Percentiles rank a stretch among this genome's conserved stretches.
Evolutionary conservation across 495 filamentous ascomycete species (phyloP).

Genomic region (Rhizodiscina lignyota): DNA sequence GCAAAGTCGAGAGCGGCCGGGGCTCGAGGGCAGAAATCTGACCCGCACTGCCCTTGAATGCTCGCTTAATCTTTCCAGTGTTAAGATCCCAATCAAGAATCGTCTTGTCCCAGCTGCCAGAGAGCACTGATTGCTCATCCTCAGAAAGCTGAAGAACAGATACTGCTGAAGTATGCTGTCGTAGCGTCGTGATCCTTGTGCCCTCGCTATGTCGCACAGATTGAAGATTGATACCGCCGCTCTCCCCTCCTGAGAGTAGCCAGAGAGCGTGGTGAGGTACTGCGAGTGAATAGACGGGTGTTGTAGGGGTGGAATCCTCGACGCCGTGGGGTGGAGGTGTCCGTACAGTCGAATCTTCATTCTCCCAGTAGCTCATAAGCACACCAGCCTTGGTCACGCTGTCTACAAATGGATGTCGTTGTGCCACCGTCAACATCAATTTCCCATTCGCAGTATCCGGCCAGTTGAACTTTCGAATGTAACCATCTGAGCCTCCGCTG

Average conservation of each 20-base stretch:
- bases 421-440: conserved; percentile 82
- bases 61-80: conserved; percentile 57
- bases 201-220: conserved; percentile 93
- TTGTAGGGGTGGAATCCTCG: conserved; percentile 41
- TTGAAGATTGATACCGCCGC: conserved; percentile 82
- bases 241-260: conserved; percentile 79
- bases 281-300: conserved; percentile 86
- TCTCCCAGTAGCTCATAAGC: conserved; percentile 94
- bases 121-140: conserved; percentile 77
- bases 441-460: conserved; percentile 90
- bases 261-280: conserved; percentile 80
- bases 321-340: too few species aligned
- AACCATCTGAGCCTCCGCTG: conserved; percentile 84
- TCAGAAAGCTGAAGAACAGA: conserved; percentile 67
- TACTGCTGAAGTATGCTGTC: conserved; percentile 80
- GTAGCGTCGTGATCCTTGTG: conserved; percentile 62
- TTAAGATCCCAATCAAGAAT: conserved; percentile 94
- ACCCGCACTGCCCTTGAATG: conserved; percentile 56
- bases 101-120: conserved; percentile 91
- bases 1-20: conserved; percentile 56
- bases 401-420: conserved; percentile 93
- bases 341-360: conserved; percentile 35
- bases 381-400: conserved; percentile 89
- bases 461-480: conserved; percentile 91
- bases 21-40: conserved; percentile 84